These are phyloP conservation scores for Eimeria maxima DNA, from an alignment of 169 alveolate species.

Conservation along the genomic window DNA sequence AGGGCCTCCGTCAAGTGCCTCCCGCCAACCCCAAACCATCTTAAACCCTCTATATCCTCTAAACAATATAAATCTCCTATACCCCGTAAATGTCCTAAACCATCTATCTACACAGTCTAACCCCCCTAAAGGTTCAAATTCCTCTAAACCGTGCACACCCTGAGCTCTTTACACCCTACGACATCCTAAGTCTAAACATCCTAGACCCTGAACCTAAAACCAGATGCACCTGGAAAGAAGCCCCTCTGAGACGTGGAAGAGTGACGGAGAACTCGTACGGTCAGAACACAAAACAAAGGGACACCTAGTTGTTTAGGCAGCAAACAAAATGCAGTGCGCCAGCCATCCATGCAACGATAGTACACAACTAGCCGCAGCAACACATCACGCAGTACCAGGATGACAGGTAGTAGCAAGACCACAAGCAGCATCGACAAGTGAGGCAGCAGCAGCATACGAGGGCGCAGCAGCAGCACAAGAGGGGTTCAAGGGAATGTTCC, in stretches of 20 bases:
- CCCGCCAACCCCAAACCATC: neutral
- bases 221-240: neutral
- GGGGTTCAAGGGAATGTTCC: too few species aligned
- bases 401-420: neutral
- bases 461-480: too few species aligned
- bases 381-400: neutral
- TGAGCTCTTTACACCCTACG: neutral
- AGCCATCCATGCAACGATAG: neutral
- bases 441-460: neutral
- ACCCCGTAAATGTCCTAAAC: too few species aligned
- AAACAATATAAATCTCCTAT: too few species aligned
- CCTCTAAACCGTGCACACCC: neutral
- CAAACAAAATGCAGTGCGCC: neutral
- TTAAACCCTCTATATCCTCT: too few species aligned
- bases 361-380: neutral
- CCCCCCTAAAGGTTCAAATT: too few species aligned
- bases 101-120: too few species aligned
- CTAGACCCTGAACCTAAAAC: neutral
- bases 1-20: neutral
- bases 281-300: neutral
- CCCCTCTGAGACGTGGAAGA: neutral
- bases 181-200: neutral
- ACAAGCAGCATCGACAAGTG: neutral
- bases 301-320: neutral
- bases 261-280: neutral